Evolutionary conservation across 129 eudicot genomes (phyloP), one percentile per base, ranked within the genome.

Genomic region (Smallanthus sonchifolius): DNA sequence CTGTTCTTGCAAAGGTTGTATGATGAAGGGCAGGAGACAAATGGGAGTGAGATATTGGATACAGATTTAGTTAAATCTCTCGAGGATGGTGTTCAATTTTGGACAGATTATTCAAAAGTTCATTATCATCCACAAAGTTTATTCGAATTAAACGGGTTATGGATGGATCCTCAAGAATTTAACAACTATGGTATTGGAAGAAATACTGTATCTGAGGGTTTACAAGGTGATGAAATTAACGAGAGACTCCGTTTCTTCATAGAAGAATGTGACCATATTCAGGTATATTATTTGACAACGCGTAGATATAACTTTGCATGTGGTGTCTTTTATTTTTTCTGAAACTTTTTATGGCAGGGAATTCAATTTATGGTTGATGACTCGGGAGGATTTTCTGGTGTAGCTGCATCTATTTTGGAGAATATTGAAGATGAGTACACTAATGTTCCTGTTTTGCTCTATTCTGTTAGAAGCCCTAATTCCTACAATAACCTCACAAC

Each of bases 21-120:
- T 37, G 77, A 81, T 47, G 98, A 94, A 69, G 96, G 88, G 79
- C 83, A 42, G 20, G 86, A 71, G 9, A 54, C 57, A 7, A 81
- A 72, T 52, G 77, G 49, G 74, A 63, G 61, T 49, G 96, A 85
- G 66, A 79, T 83, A 66, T 81, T 67, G 60, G 91, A 88, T 64
- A 82, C 88, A 74, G 96, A 94, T 67, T 80, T 91, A 45, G 91
- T 87, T 67, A 84, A 88, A n/a, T 79, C 78, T 72, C 86, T 94
- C n/a, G 98, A 91, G 70, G 84, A 83, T 19, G 78, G 68, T 28
- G 97, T 94, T 40, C 84, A 86, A 1, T 91, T 69, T 83, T 94
- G 98, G 98, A 86, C 98, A 54, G 98, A 91, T 82, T 91, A 54
- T 81, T 91, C 96, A 70, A 94, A 94, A 85, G 93, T 91, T 74